Evolutionary conservation across 2,329 filamentous ascomycete species (phyloP), one percentile per base, ranked within the genome.

Genomic region (Lecanicillium sp.): DNA sequence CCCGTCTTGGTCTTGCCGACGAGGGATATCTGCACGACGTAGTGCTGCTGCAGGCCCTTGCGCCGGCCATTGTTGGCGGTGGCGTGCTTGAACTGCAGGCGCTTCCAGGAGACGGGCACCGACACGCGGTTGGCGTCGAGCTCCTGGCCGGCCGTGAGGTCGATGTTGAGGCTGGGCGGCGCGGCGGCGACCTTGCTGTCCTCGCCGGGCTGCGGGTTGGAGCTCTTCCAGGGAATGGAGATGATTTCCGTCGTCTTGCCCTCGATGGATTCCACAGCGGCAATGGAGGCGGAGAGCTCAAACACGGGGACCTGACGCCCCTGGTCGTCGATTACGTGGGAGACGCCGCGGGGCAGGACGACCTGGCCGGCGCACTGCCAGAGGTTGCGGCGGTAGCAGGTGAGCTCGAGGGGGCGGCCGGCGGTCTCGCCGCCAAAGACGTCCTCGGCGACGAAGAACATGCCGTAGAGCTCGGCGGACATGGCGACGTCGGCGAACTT

Each of bases 11-110:
- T 71, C 45, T 86, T 91, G 17, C 86, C 90, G 30, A 93, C 71
- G 9, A 96, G 76, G 64, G 84, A 90, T 50, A 97, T 82, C 52
- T 88, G 84, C 40, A 97, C 87, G 2, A 94, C 78, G 62, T 96
- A 97, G 64, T 96, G 90, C 65, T 97, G 91, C 63, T 97, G 91
- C 39, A 96, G 71, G 54, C 95, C 91, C 67, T 96, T 96, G 56
- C 91, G 79, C 46, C 91, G 81, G 11, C 91, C 91, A 62, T 97
- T 97, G 64, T 97, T 97, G 43, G 91, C 91, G 1, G 91, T 97
- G 2, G 91, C 91, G 57, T 95, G 93, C 60, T 95, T 87, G 66
- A 97, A 97, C 65, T 97, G 91, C 50, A 97, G 69, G 46, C 91
- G 77, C 66, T 95, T 96, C 91, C 91, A 97, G 27, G 88, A 84